Percentiles rank a stretch among this genome's conserved stretches.
Conservation (phyloP, 352 stramenopile genomes). For the Pythium apleroticum region DNA sequence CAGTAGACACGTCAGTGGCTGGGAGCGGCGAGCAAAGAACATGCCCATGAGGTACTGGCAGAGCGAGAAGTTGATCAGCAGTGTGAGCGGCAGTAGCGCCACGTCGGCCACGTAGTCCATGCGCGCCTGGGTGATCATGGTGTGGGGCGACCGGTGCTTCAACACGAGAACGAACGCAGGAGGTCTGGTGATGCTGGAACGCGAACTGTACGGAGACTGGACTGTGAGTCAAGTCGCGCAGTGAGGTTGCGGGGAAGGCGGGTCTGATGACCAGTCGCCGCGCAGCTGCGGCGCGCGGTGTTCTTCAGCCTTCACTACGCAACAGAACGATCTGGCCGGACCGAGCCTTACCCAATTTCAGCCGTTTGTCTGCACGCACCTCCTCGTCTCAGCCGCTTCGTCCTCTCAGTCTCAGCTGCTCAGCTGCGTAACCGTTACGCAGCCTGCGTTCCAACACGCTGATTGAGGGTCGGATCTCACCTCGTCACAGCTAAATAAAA, state of each 20-base stretch:
- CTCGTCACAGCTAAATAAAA: background rate
- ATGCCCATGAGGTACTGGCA: slow-evolving; percentile 20
- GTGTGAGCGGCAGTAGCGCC: slow-evolving; percentile 3
- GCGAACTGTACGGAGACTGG: background rate
- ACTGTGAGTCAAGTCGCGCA: background rate
- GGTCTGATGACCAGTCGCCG: too few species aligned
- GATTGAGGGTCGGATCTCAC: background rate
- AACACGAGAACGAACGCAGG: too few species aligned
- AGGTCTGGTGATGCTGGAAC: too few species aligned
- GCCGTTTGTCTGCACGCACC: background rate
- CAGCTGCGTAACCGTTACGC: too few species aligned
- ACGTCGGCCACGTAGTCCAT: slow-evolving; percentile 13
- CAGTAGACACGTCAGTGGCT: background rate
- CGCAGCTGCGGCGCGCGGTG: background rate
- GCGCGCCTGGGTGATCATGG: slow-evolving; percentile 9
- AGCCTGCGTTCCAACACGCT: too few species aligned
- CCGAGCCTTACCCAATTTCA: too few species aligned
- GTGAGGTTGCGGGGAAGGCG: too few species aligned
- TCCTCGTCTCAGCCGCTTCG: background rate
- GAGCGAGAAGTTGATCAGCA: slow-evolving; percentile 26
- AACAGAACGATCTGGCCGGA: background rate
- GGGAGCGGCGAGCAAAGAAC: slow-evolving; percentile 11
- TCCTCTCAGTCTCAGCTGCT: background rate
- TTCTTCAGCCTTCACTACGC: background rate
- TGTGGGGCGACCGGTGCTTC: too few species aligned